A percentile compares a stretch with the other conserved stretches of the same genome.
These are phyloP conservation scores for Venustampulla echinocandica DNA, from an alignment of 495 filamentous ascomycete species.

Conservation along the genomic window DNA sequence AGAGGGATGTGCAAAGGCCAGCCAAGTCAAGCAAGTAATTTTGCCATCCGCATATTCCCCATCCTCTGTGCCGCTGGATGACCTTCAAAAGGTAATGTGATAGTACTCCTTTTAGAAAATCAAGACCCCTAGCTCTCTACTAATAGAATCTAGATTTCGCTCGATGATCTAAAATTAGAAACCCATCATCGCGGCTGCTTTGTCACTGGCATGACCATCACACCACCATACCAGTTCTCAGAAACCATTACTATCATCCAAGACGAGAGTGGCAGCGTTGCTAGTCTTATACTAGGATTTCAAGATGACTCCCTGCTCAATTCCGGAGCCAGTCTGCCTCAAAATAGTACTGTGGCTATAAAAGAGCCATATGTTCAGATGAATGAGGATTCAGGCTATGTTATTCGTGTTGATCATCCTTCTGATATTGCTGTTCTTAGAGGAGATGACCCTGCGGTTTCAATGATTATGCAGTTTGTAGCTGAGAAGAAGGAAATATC, in stretches of 20 bases:
- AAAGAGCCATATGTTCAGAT: constrained; percentile 47
- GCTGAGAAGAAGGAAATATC: constrained; percentile 15
- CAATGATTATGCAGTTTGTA: constrained; percentile 28
- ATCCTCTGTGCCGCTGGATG: constrained; percentile 1
- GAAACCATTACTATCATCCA: constrained; percentile 39
- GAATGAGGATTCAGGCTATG: constrained; percentile 29
- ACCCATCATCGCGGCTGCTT: constrained; percentile 42
- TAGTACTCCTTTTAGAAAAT: no score
- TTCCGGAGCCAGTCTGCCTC: constrained; percentile 21
- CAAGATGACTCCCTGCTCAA: constrained; percentile 4
- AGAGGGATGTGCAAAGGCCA: neutral
- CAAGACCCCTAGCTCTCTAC: neutral
- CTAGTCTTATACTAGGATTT: constrained; percentile 27
- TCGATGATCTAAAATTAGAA: constrained; percentile 33
- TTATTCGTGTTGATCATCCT: constrained; percentile 44
- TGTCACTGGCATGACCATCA: constrained; percentile 35
- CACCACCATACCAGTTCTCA: constrained; percentile 32
- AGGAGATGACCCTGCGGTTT: constrained; percentile 26
- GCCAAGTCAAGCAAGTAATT: neutral
- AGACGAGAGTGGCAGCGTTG: constrained; percentile 39
- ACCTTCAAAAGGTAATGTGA: constrained; percentile 9
- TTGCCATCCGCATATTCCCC: constrained; percentile 8
- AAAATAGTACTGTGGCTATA: constrained; percentile 31
- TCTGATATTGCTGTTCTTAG: constrained; percentile 35
- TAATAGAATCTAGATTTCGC: constrained; percentile 4